Evolutionary conservation across 768 basidiomycete species (phyloP).

Genomic region (Gloeopeniophorella convolvens): DNA sequence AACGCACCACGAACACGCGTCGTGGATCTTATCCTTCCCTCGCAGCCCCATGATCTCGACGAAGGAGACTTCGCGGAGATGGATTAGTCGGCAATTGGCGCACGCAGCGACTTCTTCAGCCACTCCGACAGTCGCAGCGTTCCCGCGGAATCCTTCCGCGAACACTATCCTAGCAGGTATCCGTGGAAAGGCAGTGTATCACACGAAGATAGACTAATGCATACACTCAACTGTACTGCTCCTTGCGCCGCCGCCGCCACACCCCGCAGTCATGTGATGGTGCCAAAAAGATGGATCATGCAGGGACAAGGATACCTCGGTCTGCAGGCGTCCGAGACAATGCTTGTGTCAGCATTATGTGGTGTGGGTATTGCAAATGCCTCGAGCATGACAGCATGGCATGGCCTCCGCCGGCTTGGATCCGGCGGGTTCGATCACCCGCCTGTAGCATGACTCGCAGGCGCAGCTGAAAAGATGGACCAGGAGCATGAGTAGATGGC

Average conservation of each 20-base stretch:
- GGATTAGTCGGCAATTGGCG: slow-evolving; percentile 35
- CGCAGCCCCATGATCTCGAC: slow-evolving; percentile 85
- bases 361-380: too few relatives aligned
- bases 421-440: too few relatives aligned
- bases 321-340: too few relatives aligned
- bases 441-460: too few relatives aligned
- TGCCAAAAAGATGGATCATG: too few relatives aligned
- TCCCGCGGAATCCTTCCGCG: neutral
- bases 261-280: slow-evolving; percentile 5
- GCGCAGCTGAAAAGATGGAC: too few relatives aligned
- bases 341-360: too few relatives aligned
- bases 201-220: neutral
- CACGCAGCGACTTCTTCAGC: too few relatives aligned
- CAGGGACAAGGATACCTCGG: neutral
- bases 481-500: too few relatives aligned
- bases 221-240: neutral
- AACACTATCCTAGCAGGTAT: too few relatives aligned
- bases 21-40: neutral
- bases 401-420: too few relatives aligned
- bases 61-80: slow-evolving; percentile 83
- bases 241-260: neutral
- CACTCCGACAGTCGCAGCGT: neutral
- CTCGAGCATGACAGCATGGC: too few relatives aligned
- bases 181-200: neutral
- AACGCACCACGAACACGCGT: neutral